These are phyloP conservation scores for Comarum palustre DNA, from an alignment of 306 rosid genomes.

Conservation along the genomic window DNA sequence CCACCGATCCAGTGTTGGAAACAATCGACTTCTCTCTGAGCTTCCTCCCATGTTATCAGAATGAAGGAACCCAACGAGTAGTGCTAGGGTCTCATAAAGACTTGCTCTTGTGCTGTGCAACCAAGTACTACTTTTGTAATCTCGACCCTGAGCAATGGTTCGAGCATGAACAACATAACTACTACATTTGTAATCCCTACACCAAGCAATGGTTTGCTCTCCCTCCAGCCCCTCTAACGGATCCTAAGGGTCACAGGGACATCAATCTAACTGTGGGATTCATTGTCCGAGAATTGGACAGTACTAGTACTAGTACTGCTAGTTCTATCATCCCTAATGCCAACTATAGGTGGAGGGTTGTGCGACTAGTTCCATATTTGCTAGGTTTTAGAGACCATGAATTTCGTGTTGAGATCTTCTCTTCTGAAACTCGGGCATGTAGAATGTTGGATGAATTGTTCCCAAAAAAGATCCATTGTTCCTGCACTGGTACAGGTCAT, in stretches of 20 bases:
- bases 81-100: neutral
- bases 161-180: neutral
- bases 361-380: neutral
- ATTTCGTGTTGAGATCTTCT: neutral
- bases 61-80: neutral
- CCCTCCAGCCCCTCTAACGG: neutral
- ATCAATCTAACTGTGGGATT: neutral
- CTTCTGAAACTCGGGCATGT: neutral
- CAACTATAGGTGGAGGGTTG: neutral
- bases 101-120: neutral
- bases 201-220: neutral
- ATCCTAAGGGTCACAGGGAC: no score
- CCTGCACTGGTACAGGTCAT: no score
- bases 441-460: neutral
- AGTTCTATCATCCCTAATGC: no score
- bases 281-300: neutral
- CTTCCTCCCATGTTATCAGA: neutral
- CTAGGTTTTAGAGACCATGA: no score
- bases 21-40: neutral
- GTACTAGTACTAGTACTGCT: neutral
- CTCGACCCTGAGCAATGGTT: no score
- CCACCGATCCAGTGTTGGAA: neutral
- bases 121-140: no score
- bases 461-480: no score
- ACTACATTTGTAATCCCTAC: neutral